Percentiles rank a stretch among this genome's conserved stretches.
Evolutionary conservation across 805 yeast genomes (phyloP).

Genomic region (Wickerhamiella vanderwaltii): DNA sequence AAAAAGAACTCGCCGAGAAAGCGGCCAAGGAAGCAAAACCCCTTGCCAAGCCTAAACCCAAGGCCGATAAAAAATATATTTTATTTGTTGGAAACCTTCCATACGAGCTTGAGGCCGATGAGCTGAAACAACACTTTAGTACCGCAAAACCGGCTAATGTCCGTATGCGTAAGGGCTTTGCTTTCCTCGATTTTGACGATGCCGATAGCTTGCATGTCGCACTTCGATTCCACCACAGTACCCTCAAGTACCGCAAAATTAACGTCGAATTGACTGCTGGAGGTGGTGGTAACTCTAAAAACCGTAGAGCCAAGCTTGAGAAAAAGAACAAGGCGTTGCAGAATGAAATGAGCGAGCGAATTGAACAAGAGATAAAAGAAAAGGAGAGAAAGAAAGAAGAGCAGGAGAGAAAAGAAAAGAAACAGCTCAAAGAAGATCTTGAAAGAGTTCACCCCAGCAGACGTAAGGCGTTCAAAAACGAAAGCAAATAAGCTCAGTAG

Average conservation of each 20-base stretch:
- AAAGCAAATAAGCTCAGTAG: not conserved
- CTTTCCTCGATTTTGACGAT: constrained; percentile 77
- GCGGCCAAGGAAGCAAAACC: not conserved
- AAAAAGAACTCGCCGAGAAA: constrained; percentile 30
- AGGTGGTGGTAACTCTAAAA: constrained; percentile 85
- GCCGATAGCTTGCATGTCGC: constrained; percentile 76
- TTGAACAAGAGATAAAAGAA: constrained; percentile 30
- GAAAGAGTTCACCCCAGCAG: constrained; percentile 6
- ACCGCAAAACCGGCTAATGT: constrained; percentile 55
- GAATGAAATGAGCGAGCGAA: constrained; percentile 53
- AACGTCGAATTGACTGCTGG: constrained; percentile 96
- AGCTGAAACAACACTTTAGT: constrained; percentile 59
- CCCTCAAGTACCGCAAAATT: constrained; percentile 58
- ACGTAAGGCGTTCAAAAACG: not conserved
- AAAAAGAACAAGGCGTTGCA: constrained; percentile 65
- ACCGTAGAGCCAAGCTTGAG: constrained; percentile 48
- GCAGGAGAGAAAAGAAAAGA: constrained; percentile 21
- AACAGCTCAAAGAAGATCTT: constrained; percentile 1
- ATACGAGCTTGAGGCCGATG: constrained; percentile 49
- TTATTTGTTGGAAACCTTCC: constrained; percentile 88
- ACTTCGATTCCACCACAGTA: constrained; percentile 67
- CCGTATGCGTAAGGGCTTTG: constrained; percentile 83
- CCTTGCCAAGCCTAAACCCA: constrained; percentile 20
- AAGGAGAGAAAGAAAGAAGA: not conserved
- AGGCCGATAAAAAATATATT: constrained; percentile 64